These are phyloP conservation scores for Citrus inodora DNA, from an alignment of 345 rosid genomes.

Conservation along the genomic window DNA sequence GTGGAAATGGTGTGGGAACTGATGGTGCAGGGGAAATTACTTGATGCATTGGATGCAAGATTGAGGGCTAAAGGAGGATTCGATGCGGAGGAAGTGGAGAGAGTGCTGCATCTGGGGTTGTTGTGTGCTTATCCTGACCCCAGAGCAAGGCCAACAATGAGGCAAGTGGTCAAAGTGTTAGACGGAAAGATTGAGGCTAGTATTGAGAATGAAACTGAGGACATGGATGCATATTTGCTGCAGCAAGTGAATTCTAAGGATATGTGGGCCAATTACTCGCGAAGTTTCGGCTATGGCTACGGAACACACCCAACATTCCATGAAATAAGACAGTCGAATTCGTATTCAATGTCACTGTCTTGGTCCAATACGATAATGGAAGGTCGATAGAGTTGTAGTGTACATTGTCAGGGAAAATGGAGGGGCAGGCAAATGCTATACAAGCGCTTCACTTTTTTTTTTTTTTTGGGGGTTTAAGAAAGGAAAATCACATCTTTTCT, in stretches of 20 bases:
- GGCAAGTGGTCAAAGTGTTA: slow-evolving; percentile 67
- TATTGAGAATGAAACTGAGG: slow-evolving; percentile 42
- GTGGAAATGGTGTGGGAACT: slow-evolving; percentile 41
- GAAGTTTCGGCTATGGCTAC: slow-evolving; percentile 5
- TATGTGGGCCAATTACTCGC: slow-evolving; percentile 31
- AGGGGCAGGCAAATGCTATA: not conserved
- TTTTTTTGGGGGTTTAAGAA: too few relatives aligned
- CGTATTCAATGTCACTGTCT: slow-evolving; percentile 39
- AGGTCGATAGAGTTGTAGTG: slow-evolving; percentile 32
- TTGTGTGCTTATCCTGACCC: slow-evolving; percentile 63
- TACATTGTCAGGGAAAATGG: not conserved
- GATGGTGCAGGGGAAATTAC: slow-evolving; percentile 39
- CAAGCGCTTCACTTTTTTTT: not conserved
- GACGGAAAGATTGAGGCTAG: slow-evolving; percentile 40
- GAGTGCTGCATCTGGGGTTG: slow-evolving; percentile 56
- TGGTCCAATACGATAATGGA: slow-evolving; percentile 36
- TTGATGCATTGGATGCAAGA: slow-evolving; percentile 45
- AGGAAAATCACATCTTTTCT: not conserved
- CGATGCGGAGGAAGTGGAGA: slow-evolving; percentile 41
- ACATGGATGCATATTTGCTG: slow-evolving; percentile 50
- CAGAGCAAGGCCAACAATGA: slow-evolving; percentile 56
- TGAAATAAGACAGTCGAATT: slow-evolving; percentile 30
- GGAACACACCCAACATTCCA: slow-evolving; percentile 50
- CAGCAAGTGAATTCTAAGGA: slow-evolving; percentile 28
- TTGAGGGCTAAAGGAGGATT: slow-evolving; percentile 33